phyloP scores from a whole-genome alignment of 768 basidiomycete species.

The Lyophyllum shimeji region DNA sequence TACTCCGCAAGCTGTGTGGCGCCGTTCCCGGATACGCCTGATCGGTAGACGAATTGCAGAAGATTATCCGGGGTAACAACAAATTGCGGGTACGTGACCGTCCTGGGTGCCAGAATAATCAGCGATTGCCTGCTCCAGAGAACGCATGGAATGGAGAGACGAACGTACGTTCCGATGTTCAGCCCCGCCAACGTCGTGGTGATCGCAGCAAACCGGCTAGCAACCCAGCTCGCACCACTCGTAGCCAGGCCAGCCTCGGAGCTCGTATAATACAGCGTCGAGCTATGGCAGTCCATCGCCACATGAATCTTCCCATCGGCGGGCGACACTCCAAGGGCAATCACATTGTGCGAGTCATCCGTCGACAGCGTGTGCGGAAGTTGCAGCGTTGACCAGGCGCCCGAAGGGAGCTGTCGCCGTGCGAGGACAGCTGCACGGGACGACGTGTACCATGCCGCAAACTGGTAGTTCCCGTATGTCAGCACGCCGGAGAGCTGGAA shows the following conservation, averaged over 20 bases:
- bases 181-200: constrained; percentile 39
- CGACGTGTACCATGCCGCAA: constrained; percentile 46
- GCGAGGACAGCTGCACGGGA: constrained; percentile 38
- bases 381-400: constrained; percentile 40
- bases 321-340: constrained; percentile 43
- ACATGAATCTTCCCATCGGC: constrained; percentile 46
- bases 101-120: constrained; percentile 22
- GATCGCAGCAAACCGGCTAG: constrained; percentile 40
- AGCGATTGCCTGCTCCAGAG: neutral
- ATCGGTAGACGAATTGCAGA: constrained; percentile 47
- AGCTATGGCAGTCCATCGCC: constrained; percentile 47
- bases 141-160: neutral
- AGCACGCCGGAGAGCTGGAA: constrained; percentile 44
- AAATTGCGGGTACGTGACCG: constrained; percentile 48
- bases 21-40: constrained; percentile 47
- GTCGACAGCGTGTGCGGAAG: constrained; percentile 41
- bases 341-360: constrained; percentile 45
- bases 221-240: constrained; percentile 41
- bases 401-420: constrained; percentile 38
- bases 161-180: constrained; percentile 40
- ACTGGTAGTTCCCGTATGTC: constrained; percentile 40
- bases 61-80: constrained; percentile 45
- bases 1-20: constrained; percentile 49
- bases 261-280: constrained; percentile 40
- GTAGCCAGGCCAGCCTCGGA: constrained; percentile 40